Conservation (phyloP, 768 basidiomycete species). For the Mycena rosella region DNA sequence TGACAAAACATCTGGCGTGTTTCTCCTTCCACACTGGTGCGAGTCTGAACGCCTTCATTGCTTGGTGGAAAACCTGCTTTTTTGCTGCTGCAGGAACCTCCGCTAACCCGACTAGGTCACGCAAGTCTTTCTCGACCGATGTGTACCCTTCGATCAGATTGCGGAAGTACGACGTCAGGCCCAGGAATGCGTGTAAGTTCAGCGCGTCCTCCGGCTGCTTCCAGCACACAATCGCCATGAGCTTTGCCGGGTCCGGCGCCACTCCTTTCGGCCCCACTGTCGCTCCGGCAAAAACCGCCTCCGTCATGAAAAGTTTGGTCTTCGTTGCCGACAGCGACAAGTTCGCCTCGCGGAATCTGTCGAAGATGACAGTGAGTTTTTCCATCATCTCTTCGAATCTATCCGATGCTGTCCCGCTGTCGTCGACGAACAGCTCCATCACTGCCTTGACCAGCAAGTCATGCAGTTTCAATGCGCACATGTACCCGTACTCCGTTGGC, state of each 20-base stretch:
- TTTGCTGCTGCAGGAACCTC: background rate
- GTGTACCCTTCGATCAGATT: background rate
- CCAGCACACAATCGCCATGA: conserved; percentile 51
- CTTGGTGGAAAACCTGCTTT: background rate
- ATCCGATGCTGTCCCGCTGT: background rate
- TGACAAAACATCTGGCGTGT: background rate
- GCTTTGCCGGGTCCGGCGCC: conserved; percentile 49
- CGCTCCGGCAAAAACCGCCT: conserved; percentile 50
- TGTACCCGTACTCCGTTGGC: background rate
- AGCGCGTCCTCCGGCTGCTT: background rate
- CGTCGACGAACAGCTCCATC: background rate
- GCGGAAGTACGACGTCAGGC: background rate
- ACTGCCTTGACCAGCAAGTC: background rate
- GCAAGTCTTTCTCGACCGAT: background rate
- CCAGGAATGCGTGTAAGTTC: background rate
- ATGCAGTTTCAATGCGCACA: background rate
- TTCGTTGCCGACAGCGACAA: conserved; percentile 53
- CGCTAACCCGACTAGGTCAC: background rate
- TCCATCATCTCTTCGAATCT: background rate
- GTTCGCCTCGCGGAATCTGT: conserved; percentile 38
- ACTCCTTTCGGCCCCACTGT: conserved; percentile 48
- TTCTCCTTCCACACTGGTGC: background rate
- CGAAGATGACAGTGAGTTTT: background rate
- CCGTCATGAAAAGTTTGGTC: conserved; percentile 48
- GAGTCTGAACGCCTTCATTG: background rate